phyloP scores from a whole-genome alignment of 495 filamentous ascomycete species.

The Podospora tetraspora region DNA sequence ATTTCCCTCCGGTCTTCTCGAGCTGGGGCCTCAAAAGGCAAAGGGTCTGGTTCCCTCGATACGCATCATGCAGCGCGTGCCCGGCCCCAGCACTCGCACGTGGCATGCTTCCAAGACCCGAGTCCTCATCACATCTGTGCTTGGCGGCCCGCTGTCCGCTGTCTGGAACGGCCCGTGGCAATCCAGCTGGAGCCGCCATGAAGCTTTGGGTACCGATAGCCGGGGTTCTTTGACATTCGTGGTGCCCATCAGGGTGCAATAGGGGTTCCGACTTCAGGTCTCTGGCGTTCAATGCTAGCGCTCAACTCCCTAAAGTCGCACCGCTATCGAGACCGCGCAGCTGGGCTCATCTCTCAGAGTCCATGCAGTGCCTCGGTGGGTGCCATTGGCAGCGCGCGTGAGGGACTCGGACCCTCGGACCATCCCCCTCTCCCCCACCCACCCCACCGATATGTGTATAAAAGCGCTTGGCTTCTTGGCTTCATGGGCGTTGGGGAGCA shows the following conservation, averaged over 20 bases:
- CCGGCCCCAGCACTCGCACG: neutral
- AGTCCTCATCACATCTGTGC: neutral
- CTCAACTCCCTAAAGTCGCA: neutral
- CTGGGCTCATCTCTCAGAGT: neutral
- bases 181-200: neutral
- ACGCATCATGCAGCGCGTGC: neutral
- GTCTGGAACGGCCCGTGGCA: neutral
- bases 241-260: neutral
- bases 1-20: too few relatives aligned
- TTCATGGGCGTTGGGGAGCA: neutral
- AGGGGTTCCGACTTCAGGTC: neutral
- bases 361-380: neutral
- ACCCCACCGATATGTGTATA: neutral
- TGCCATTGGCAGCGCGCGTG: neutral
- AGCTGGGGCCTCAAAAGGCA: neutral
- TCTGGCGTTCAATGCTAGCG: neutral
- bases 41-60: neutral
- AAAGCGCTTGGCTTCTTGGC: neutral
- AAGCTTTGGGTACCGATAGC: neutral
- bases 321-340: neutral
- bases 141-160: neutral
- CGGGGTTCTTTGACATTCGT: neutral
- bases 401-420: neutral
- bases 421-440: neutral
- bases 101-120: neutral